Base-by-base conservation (phyloP, 1,139 yeast species). In the Taphrina pruni region DNA sequence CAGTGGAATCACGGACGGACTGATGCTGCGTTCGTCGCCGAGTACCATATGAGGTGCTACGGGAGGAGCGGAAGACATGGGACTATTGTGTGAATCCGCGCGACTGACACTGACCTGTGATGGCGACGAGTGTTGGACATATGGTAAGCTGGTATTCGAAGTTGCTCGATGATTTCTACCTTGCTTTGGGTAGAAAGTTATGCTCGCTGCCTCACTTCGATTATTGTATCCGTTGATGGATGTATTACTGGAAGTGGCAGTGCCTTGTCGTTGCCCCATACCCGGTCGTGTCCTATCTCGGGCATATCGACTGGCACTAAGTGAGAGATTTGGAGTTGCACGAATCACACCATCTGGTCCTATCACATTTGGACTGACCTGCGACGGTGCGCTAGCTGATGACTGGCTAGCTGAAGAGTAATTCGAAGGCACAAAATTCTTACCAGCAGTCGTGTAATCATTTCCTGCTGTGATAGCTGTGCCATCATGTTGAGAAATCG, bases 1-100 rank as follows among this genome's bases (percentile, higher is more conserved):
- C 38, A 64, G n/a, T 5, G 67, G 61, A 39, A 64, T 26, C 20
- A 55, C 52, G 2, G 67, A 64, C 6, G 67, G 61, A 45, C 61
- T 55, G 20, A 55, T 26, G 12, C 55, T 32, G 6, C 67, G 60
- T 7, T 64, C 67, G 21, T 64, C 56, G 11, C 67, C 67, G 3
- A 46, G 48, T 8, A 46, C 20, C 6, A 64, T 32, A 45, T 17
- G 21, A 8, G 60, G 54, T 4, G 36, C 26, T 8, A 8, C 39
- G 6, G 55, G 55, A n/a, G 56, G 67, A n/a, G 57, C 43, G 6
- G 64, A 36, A 12, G 56, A 20, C 21, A 35, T 7, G 14, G 14
- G 20, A 32, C 51, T 17, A 12, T 62, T 43, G 26, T 12, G 43
- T 14, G 39, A 12, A 35, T 51, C 51, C 17, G 51, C 26, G 21